A percentile compares a stretch with the other conserved stretches of the same genome.
These are phyloP conservation scores for Teunomyces stri DNA, from an alignment of 805 yeast genomes.

Conservation along the genomic window DNA sequence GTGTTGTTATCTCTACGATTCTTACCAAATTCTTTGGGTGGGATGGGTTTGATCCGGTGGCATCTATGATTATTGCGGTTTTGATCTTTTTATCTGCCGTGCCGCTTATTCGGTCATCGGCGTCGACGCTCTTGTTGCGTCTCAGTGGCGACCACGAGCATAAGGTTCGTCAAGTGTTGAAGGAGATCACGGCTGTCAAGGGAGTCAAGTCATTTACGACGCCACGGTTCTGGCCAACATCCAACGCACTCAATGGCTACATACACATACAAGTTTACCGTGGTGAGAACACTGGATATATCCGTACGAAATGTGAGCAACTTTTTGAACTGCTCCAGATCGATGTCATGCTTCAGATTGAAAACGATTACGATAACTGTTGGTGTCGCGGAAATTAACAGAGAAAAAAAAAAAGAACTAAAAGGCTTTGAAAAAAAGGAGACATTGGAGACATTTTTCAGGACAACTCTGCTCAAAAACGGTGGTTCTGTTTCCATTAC, in stretches of 20 bases:
- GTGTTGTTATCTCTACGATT: slow-evolving; percentile 89
- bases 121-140: slow-evolving; percentile 66
- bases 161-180: slow-evolving; percentile 58
- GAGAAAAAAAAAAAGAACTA: not conserved
- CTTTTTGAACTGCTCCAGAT: slow-evolving; percentile 50
- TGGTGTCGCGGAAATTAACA: slow-evolving; percentile 52
- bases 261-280: slow-evolving; percentile 72
- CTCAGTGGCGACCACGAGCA: slow-evolving; percentile 60
- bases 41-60: slow-evolving; percentile 88
- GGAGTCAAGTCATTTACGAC: slow-evolving; percentile 85
- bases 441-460: not conserved
- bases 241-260: slow-evolving; percentile 49
- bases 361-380: slow-evolving; percentile 58
- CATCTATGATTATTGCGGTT: slow-evolving; percentile 82
- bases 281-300: slow-evolving; percentile 62
- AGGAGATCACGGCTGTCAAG: slow-evolving; percentile 64
- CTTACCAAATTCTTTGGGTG: slow-evolving; percentile 64
- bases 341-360: slow-evolving; percentile 65
- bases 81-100: slow-evolving; percentile 78
- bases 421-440: not conserved
- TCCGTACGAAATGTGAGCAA: slow-evolving; percentile 59
- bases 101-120: slow-evolving; percentile 80
- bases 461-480: too few species aligned
- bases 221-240: slow-evolving; percentile 86
- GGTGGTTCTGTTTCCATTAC: not conserved